Conservation (phyloP, 164 flowering plant species). For the Piper betle region DNA sequence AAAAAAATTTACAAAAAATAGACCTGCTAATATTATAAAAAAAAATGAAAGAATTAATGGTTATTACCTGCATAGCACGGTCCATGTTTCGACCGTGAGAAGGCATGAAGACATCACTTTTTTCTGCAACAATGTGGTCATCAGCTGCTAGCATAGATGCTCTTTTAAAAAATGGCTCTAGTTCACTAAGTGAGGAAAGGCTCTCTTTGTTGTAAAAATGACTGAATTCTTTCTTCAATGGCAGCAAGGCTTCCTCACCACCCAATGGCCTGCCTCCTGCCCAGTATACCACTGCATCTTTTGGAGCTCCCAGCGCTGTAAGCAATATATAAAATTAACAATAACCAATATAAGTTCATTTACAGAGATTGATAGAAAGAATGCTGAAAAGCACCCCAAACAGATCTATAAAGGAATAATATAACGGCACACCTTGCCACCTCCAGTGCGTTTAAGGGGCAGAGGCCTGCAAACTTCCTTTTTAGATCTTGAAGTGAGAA, state of each 20-base stretch:
- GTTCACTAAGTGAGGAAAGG: conserved; percentile 79
- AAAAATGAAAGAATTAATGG: neutral
- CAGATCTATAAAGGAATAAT: conserved; percentile 32
- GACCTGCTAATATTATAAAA: too few species aligned
- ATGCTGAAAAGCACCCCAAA: neutral
- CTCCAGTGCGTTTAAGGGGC: conserved; percentile 86
- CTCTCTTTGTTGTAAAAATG: conserved; percentile 82
- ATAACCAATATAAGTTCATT: neutral
- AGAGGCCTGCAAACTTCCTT: conserved; percentile 94
- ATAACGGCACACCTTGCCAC: conserved; percentile 45
- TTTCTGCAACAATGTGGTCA: conserved; percentile 72
- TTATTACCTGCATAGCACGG: conserved; percentile 80
- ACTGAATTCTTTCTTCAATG: conserved; percentile 59
- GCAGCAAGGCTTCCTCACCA: conserved; percentile 67
- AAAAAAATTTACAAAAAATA: too few species aligned
- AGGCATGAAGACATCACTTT: conserved; percentile 27
- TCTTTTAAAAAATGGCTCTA: conserved; percentile 56
- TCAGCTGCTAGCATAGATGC: conserved; percentile 89
- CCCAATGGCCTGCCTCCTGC: conserved; percentile 93
- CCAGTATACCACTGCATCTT: conserved; percentile 69
- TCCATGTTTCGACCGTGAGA: conserved; percentile 97
- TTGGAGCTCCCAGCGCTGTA: conserved; percentile 95
- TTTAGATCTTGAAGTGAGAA: conserved; percentile 79
- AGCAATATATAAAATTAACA: conserved; percentile 39
- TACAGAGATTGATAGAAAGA: neutral